These are phyloP conservation scores for Suillus discolor DNA, from an alignment of 768 basidiomycete species.

Conservation along the genomic window DNA sequence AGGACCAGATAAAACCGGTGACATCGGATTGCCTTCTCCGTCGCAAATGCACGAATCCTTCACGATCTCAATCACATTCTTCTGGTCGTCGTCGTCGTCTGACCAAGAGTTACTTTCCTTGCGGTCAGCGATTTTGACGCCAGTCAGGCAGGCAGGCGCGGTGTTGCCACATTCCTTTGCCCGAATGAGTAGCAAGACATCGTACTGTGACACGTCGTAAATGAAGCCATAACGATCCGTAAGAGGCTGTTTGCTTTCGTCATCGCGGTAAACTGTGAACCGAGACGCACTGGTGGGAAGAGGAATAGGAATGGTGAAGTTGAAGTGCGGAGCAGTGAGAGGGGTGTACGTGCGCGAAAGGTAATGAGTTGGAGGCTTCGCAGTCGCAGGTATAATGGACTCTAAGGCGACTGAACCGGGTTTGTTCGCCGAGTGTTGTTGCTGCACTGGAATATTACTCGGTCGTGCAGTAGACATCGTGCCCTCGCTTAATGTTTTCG, in stretches of 20 bases:
- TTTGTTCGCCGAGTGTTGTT: conserved; percentile 31
- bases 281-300: conserved; percentile 57
- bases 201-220: conserved; percentile 83
- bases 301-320: conserved; percentile 70
- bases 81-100: conserved; percentile 48
- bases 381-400: conserved; percentile 77
- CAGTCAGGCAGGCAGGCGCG: conserved; percentile 84
- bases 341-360: conserved; percentile 75
- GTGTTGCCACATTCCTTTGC: conserved; percentile 73
- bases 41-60: conserved; percentile 46
- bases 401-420: conserved; percentile 66
- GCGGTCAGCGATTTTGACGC: conserved; percentile 84
- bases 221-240: conserved; percentile 92
- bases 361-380: conserved; percentile 85
- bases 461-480: conserved; percentile 6
- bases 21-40: conserved; percentile 24
- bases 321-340: conserved; percentile 73
- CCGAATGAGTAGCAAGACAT: conserved; percentile 72
- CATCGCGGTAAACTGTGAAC: conserved; percentile 51
- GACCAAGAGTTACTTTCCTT: conserved; percentile 81
- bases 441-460: conserved; percentile 12
- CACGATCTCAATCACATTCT: conserved; percentile 37
- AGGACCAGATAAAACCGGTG: conserved; percentile 13
- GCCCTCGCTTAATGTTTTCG: conserved; percentile 18
- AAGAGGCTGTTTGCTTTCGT: conserved; percentile 57